These are phyloP conservation scores for Phyllosticta ampelicida DNA, from an alignment of 2,329 filamentous ascomycete genomes.

Conservation along the genomic window DNA sequence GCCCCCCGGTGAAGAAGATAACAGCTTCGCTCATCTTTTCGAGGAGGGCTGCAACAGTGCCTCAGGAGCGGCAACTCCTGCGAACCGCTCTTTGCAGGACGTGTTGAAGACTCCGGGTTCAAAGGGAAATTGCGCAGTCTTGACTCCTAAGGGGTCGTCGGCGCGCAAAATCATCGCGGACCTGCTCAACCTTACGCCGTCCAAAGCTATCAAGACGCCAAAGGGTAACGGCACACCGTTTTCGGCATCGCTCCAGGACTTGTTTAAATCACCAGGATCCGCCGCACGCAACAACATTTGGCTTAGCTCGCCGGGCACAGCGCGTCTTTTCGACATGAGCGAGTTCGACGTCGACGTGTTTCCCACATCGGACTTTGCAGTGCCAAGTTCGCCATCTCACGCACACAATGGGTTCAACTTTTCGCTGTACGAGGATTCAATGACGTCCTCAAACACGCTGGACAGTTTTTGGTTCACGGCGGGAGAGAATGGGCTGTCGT, in stretches of 20 bases:
- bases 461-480: slow-evolving; percentile 18
- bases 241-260: slow-evolving; percentile 51
- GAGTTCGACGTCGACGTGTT: slow-evolving; percentile 19
- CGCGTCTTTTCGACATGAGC: slow-evolving; percentile 14
- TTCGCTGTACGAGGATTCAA: slow-evolving; percentile 28
- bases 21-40: slow-evolving; percentile 56
- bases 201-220: slow-evolving; percentile 19
- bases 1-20: slow-evolving; percentile 30
- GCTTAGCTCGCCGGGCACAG: slow-evolving; percentile 3
- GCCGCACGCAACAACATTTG: not conserved
- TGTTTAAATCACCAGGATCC: slow-evolving; percentile 32
- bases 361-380: slow-evolving; percentile 26
- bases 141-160: slow-evolving; percentile 22
- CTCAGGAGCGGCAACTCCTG: slow-evolving; percentile 44
- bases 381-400: slow-evolving; percentile 23
- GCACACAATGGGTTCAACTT: slow-evolving; percentile 15
- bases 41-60: slow-evolving; percentile 43
- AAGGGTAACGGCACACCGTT: slow-evolving; percentile 42
- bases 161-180: slow-evolving; percentile 21
- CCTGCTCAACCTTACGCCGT: slow-evolving; percentile 29
- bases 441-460: slow-evolving; percentile 17
- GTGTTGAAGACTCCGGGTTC: slow-evolving; percentile 37
- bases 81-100: slow-evolving; percentile 41
- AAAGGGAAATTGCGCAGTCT: slow-evolving; percentile 24
- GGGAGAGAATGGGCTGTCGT: slow-evolving; percentile 18